A percentile compares a stretch with the other conserved stretches of the same genome.
phyloP scores from a whole-genome alignment of 768 basidiomycete genomes.

The Filobasidium wieringae region DNA sequence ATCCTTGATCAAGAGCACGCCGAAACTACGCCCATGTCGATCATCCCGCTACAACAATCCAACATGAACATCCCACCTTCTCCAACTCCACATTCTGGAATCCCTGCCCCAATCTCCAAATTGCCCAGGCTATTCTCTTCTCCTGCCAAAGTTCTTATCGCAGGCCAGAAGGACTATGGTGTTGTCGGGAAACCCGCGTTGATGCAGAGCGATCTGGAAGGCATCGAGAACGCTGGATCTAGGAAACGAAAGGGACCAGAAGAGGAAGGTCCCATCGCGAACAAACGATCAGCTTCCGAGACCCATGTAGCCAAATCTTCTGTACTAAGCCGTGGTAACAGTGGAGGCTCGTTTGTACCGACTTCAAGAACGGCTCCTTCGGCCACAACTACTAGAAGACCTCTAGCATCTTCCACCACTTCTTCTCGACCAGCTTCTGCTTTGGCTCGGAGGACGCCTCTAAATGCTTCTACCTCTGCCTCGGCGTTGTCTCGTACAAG shows the following conservation, averaged over 20 bases:
- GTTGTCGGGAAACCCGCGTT: neutral
- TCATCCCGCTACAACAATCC: neutral
- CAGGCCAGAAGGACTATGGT: neutral
- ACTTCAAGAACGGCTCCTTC: neutral
- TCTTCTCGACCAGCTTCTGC: neutral
- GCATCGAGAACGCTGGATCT: neutral
- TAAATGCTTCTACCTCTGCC: neutral
- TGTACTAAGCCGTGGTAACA: neutral
- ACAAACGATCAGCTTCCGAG: neutral
- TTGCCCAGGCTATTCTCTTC: neutral
- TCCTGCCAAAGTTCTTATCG: neutral
- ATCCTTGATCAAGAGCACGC: too few relatives aligned
- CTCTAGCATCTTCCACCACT: constrained; percentile 1
- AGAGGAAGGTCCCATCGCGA: neutral
- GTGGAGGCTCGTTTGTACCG: neutral
- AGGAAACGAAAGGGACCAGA: constrained; percentile 11
- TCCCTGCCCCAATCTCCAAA: neutral
- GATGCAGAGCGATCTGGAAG: neutral
- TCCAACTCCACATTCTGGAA: neutral
- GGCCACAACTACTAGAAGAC: neutral
- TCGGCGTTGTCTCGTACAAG: neutral
- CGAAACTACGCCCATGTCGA: too few relatives aligned
- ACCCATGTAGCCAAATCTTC: neutral
- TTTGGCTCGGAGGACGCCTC: neutral
- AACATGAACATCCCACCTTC: neutral